Conservation (phyloP, 441 rosid species). For the Capsella rubella region DNA sequence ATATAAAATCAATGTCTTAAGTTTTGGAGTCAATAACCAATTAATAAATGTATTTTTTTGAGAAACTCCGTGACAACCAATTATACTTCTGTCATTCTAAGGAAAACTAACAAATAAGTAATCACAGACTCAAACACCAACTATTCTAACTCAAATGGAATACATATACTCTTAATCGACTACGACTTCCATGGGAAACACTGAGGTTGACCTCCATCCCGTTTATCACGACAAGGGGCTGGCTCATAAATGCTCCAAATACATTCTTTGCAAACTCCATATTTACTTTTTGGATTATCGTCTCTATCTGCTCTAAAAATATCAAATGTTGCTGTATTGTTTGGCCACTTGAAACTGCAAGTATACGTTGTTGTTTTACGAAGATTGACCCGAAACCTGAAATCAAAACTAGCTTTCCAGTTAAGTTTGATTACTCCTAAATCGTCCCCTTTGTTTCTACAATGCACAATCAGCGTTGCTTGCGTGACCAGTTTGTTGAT, state of each 20-base stretch:
- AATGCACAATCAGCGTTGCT: slow-evolving; percentile 19
- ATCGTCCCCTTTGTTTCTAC: slow-evolving; percentile 28
- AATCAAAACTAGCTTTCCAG: slow-evolving; percentile 12
- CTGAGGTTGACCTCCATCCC: slow-evolving; percentile 27
- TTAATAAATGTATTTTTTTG: no score
- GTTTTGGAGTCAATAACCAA: no score
- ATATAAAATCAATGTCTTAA: no score
- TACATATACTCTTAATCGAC: no score
- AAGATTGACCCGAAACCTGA: slow-evolving; percentile 35
- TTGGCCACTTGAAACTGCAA: slow-evolving; percentile 28
- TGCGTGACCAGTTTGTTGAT: slow-evolving; percentile 23
- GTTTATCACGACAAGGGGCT: slow-evolving; percentile 30
- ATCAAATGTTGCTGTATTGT: slow-evolving; percentile 8
- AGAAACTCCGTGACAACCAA: no score
- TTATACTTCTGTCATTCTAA: no score
- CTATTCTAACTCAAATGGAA: no score
- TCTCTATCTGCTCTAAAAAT: slow-evolving; percentile 37
- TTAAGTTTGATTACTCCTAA: neutral
- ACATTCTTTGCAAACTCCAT: slow-evolving; percentile 36
- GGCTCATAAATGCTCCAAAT: slow-evolving; percentile 34
- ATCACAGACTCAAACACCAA: no score
- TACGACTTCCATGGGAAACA: slow-evolving; percentile 25
- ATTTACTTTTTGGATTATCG: slow-evolving; percentile 27
- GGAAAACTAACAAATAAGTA: no score
- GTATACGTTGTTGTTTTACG: slow-evolving; percentile 31